Conservation (phyloP, 257 asterid species). For the Prunella vulgaris region DNA sequence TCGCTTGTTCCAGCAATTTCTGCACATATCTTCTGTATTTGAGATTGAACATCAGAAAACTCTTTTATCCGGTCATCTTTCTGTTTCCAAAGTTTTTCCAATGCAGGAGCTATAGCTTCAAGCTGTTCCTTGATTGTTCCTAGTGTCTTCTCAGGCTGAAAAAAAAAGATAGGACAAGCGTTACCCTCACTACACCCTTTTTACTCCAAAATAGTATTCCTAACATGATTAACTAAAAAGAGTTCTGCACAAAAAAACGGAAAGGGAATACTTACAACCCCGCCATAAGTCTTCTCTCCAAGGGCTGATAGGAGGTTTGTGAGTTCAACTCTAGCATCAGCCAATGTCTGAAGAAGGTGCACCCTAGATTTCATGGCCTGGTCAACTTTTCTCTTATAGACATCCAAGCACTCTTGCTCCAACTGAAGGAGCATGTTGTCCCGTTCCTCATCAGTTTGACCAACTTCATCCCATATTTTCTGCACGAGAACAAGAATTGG, state of each 20-base stretch:
- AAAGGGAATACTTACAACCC: constrained; percentile 50
- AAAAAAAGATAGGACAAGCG: constrained; percentile 10
- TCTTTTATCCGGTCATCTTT: constrained; percentile 85
- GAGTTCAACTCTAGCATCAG: constrained; percentile 90
- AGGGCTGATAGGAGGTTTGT: constrained; percentile 75
- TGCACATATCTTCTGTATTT: constrained; percentile 72
- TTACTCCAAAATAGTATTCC: background rate
- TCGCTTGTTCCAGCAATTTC: constrained; percentile 78
- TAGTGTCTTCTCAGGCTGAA: constrained; percentile 86
- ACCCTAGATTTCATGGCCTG: constrained; percentile 83
- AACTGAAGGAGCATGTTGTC: constrained; percentile 86
- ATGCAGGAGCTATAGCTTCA: constrained; percentile 78
- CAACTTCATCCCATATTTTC: constrained; percentile 98
- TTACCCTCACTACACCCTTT: background rate
- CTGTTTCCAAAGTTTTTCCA: constrained; percentile 78
- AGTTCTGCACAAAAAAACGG: too few species aligned
- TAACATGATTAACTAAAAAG: too few species aligned
- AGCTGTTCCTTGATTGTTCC: constrained; percentile 99
- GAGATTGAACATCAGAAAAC: constrained; percentile 86
- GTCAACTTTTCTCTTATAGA: constrained; percentile 86
- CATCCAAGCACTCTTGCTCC: constrained; percentile 93
- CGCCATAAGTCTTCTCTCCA: constrained; percentile 74
- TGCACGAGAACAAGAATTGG: constrained; percentile 31
- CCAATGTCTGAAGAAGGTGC: constrained; percentile 76
- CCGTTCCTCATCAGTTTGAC: constrained; percentile 85